phyloP scores from a whole-genome alignment of 2,329 filamentous ascomycete genomes.

The Colletotrichum chrysophilum region DNA sequence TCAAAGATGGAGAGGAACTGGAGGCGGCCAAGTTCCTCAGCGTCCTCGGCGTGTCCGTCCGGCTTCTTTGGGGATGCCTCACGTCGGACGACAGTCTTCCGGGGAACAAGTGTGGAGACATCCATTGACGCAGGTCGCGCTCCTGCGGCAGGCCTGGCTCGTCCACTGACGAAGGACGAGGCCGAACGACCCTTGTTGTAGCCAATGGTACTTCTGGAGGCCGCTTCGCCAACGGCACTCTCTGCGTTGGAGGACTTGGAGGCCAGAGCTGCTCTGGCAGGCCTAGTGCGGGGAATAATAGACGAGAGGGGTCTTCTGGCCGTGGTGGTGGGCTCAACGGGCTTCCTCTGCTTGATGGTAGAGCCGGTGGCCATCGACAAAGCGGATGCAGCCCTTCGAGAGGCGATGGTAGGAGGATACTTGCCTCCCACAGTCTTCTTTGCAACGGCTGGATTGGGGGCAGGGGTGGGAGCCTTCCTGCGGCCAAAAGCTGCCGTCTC shows the following conservation, averaged over 20 bases:
- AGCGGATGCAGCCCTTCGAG: conserved; percentile 60
- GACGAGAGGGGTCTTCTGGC: conserved; percentile 33
- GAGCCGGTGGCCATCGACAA: conserved; percentile 45
- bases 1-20: conserved; percentile 66
- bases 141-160: conserved; percentile 19
- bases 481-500: conserved; percentile 44
- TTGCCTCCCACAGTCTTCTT: conserved; percentile 26
- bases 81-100: not conserved
- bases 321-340: conserved; percentile 14
- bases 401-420: conserved; percentile 31
- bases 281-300: conserved; percentile 32
- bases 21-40: conserved; percentile 45
- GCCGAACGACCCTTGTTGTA: conserved; percentile 78
- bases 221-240: conserved; percentile 65
- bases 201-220: conserved; percentile 82
- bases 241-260: conserved; percentile 57
- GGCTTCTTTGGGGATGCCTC: conserved; percentile 21
- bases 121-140: conserved; percentile 5
- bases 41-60: conserved; percentile 25
- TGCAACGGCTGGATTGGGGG: conserved; percentile 21
- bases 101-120: not conserved
- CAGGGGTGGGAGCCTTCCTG: conserved; percentile 31
- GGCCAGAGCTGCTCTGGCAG: conserved; percentile 43
- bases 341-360: conserved; percentile 26
- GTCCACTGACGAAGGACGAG: conserved; percentile 45